A percentile compares a stretch with the other conserved stretches of the same genome.
Evolutionary conservation across 257 asterid species (phyloP).

Genomic region (Solanum boliviense): DNA sequence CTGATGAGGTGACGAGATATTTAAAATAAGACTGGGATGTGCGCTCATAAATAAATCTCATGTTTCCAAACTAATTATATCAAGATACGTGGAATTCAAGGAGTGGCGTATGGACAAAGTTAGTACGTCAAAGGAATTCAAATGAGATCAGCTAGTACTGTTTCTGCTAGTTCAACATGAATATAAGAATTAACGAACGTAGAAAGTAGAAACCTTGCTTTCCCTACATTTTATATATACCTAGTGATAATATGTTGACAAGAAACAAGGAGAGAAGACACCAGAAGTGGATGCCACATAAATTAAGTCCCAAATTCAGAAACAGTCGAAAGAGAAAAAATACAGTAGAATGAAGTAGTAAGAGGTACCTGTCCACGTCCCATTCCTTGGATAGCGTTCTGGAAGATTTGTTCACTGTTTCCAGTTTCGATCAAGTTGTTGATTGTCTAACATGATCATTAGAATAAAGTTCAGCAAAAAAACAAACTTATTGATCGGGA

Average conservation of each 20-base stretch:
- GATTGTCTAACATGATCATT: constrained; percentile 47
- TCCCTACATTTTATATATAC: neutral
- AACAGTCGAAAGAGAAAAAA: neutral
- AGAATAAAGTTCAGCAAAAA: neutral
- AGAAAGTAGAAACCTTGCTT: neutral
- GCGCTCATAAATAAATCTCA: neutral
- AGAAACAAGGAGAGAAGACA: neutral
- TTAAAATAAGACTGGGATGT: neutral
- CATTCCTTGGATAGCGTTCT: constrained; percentile 67
- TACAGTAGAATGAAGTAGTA: neutral
- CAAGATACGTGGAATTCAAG: neutral
- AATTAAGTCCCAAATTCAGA: neutral
- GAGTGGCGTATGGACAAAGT: neutral
- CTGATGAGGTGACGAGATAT: neutral
- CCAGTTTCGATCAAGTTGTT: constrained; percentile 77
- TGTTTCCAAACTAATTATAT: neutral
- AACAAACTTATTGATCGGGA: neutral
- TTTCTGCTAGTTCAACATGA: neutral
- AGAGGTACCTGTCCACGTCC: constrained; percentile 71
- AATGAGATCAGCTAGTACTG: neutral
- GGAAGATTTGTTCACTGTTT: constrained; percentile 81
- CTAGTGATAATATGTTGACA: neutral
- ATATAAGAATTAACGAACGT: neutral
- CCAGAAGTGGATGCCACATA: neutral
- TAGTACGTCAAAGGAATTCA: neutral